A percentile compares a stretch with the other conserved stretches of the same genome.
phyloP scores from a whole-genome alignment of 768 basidiomycete species.

The Hypholoma sublateritium region DNA sequence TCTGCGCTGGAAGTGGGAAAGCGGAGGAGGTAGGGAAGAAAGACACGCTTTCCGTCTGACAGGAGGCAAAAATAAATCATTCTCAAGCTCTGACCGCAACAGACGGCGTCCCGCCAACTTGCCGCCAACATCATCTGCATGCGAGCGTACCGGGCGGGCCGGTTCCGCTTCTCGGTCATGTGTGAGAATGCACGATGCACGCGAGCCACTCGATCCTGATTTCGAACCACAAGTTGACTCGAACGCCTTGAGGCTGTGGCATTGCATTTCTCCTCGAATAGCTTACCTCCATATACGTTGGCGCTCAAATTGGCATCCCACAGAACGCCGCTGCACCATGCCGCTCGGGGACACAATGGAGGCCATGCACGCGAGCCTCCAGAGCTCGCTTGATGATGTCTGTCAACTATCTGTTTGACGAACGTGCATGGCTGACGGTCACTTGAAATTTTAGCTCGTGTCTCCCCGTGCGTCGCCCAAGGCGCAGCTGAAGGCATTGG shows the following conservation, averaged over 20 bases:
- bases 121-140: not conserved
- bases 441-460: constrained; percentile 44
- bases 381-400: constrained; percentile 71
- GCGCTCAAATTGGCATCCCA: not conserved
- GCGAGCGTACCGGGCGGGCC: not conserved
- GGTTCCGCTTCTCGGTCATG: not conserved
- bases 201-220: not conserved
- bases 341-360: constrained; percentile 27
- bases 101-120: not conserved
- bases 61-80: constrained; percentile 1
- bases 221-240: not conserved
- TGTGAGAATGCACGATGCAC: not conserved
- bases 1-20: not conserved
- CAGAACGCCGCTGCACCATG: constrained; percentile 7
- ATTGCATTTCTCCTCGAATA: not conserved
- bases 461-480: constrained; percentile 59
- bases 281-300: not conserved
- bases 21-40: not conserved
- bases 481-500: constrained; percentile 54
- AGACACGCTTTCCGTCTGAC: not conserved
- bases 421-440: constrained; percentile 2
- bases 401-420: constrained; percentile 18
- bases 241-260: not conserved
- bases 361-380: constrained; percentile 46
- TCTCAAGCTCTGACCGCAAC: not conserved